Evolutionary conservation across 768 basidiomycete species (phyloP), one percentile per base, ranked within the genome.

Genomic region (Trametes maxima): DNA sequence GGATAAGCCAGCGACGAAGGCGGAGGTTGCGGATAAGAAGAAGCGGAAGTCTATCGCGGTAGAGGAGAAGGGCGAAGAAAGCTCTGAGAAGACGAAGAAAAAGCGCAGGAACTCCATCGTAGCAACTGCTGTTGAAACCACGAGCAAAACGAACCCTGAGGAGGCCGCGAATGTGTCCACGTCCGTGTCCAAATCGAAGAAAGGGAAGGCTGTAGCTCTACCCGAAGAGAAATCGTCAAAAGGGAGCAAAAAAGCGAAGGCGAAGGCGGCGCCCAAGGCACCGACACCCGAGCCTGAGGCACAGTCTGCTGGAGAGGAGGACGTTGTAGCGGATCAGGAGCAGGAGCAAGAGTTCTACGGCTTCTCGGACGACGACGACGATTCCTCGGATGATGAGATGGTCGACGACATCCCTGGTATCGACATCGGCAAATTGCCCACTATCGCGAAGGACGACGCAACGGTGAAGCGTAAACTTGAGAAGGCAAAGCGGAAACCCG

Each of bases 401-500:
- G 81, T 79, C 65, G 82, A 82, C 2, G 82, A 85, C 54, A 74
- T 77, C 16, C 74, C 79, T 12, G 78, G 79, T 12, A 73, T 95
- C 44, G 89, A 95, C 63, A 76, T 94, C 25, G 76, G 70, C 24
- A 87, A 85, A 67, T 79, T 98, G 40, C 95, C 95, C 1, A 94
- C 92, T 0, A 78, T 94, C 24, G 90, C 91, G 24, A 95, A 94
- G 69, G 94, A 95, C 71, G 94, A 96, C 70, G 87, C 81, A 44
- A 83, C 79, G 1, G 89, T 98, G 13, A 86, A 89, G 65, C 74
- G 75, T 47, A 80, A 76, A 64, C 72, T 85, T 25, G 82, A 79
- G 63, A 79, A 78, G 67, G 84, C 84, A 16, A 80, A 80, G 67
- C 77, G 75, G 70, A 83, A 89, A 71, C 85, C 84, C 59, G 95